Percentiles rank a stretch among this genome's conserved stretches.
Conservation (phyloP, 352 stramenopile genomes). For the Globisporangium uncinulatum region DNA sequence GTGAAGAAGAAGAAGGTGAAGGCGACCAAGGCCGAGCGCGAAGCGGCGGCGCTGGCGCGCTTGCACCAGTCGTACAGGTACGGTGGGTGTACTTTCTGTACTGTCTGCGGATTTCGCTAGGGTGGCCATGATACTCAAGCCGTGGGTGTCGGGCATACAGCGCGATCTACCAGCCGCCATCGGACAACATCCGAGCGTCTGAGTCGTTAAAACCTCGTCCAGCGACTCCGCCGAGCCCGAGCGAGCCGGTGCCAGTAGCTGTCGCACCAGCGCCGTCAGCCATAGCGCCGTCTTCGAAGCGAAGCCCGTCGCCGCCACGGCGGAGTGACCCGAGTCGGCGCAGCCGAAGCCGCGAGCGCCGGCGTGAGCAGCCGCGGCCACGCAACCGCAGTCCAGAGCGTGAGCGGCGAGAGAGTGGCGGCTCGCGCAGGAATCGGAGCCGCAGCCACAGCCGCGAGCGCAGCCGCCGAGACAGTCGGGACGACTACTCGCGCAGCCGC, state of each 20-base stretch:
- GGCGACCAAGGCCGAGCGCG: conserved; percentile 66
- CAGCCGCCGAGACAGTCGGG: conserved; percentile 13
- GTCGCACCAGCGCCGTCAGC: neutral
- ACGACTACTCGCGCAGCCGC: conserved; percentile 3
- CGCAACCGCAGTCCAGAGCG: conserved; percentile 21
- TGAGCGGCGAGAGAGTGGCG: conserved; percentile 4
- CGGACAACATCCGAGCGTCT: neutral
- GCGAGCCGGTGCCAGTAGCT: neutral
- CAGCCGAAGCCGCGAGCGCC: conserved; percentile 21
- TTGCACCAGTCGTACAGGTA: conserved; percentile 81
- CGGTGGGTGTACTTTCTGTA: neutral
- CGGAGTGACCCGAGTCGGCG: conserved; percentile 20
- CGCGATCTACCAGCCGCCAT: conserved; percentile 38
- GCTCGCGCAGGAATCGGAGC: conserved; percentile 19
- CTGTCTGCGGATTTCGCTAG: neutral
- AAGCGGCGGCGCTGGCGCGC: conserved; percentile 73
- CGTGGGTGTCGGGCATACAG: conserved; percentile 15
- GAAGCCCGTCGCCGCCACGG: conserved; percentile 15
- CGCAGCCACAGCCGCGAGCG: conserved; percentile 23
- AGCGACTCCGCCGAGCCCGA: neutral
- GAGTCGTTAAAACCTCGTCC: neutral
- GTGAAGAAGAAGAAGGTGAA: conserved; percentile 79
- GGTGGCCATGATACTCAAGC: neutral
- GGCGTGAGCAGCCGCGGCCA: neutral
- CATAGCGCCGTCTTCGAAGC: conserved; percentile 6